These are phyloP conservation scores for Remersonia thermophila DNA, from an alignment of 2,329 filamentous ascomycete species.

Conservation along the genomic window DNA sequence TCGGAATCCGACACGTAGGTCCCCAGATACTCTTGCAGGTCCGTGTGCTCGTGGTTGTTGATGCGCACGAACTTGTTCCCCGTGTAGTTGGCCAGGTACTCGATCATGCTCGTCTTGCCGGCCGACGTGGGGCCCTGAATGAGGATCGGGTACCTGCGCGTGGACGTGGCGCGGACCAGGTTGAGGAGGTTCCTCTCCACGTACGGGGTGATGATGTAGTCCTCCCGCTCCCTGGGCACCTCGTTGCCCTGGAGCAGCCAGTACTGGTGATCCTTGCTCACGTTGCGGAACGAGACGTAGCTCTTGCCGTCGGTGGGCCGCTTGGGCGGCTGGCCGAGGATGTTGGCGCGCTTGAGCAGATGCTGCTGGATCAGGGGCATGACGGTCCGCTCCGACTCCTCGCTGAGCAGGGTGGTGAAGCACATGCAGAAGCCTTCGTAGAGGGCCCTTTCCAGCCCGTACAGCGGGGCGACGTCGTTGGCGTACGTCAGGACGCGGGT, in stretches of 20 bases:
- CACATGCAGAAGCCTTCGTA: conserved; percentile 98
- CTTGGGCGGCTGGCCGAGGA: conserved; percentile 67
- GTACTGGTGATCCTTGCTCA: conserved; percentile 57
- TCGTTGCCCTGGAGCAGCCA: conserved; percentile 73
- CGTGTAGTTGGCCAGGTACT: conserved; percentile 91
- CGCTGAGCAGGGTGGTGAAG: conserved; percentile 79
- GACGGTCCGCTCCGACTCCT: conserved; percentile 67
- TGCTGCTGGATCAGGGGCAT: conserved; percentile 70
- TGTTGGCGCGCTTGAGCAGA: conserved; percentile 52
- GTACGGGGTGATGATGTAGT: conserved; percentile 95
- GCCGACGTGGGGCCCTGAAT: conserved; percentile 95
- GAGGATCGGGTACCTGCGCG: conserved; percentile 79
- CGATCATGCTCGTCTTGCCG: conserved; percentile 99
- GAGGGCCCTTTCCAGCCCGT: conserved; percentile 72
- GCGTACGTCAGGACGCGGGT: conserved; percentile 85
- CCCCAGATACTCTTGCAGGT: conserved; percentile 93
- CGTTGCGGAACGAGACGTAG: conserved; percentile 69
- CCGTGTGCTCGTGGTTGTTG: conserved; percentile 98
- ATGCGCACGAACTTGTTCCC: conserved; percentile 97
- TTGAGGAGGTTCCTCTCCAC: conserved; percentile 93
- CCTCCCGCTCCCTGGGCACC: conserved; percentile 55
- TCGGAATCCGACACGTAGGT: conserved; percentile 81
- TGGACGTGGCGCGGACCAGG: conserved; percentile 84
- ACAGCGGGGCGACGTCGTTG: conserved; percentile 68
- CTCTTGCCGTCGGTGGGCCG: conserved; percentile 62